phyloP scores from a whole-genome alignment of 2,329 filamentous ascomycete species.

The Colletotrichum sp. region DNA sequence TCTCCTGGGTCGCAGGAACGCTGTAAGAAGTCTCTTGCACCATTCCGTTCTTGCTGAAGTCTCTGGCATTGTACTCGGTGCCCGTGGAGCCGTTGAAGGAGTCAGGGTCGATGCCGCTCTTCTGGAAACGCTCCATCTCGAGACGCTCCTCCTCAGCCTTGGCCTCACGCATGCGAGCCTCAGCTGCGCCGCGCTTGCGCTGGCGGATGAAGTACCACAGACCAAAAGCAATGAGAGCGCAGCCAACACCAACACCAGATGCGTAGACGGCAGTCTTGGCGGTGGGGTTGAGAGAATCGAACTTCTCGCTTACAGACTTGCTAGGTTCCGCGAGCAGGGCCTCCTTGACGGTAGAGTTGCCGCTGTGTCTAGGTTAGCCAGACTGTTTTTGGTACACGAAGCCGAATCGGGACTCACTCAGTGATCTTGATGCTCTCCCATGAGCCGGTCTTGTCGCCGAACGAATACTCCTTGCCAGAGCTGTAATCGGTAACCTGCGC shows the following conservation, averaged over 20 bases:
- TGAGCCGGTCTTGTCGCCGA: constrained; percentile 63
- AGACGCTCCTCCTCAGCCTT: constrained; percentile 51
- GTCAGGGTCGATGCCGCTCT: constrained; percentile 54
- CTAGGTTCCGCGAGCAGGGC: constrained; percentile 45
- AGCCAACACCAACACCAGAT: constrained; percentile 49
- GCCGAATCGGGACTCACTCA: neutral
- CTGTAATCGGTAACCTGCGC: constrained; percentile 61
- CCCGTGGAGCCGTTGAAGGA: constrained; percentile 40
- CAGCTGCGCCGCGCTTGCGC: constrained; percentile 54
- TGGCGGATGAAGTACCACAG: constrained; percentile 62
- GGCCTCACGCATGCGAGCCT: constrained; percentile 53
- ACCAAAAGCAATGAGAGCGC: constrained; percentile 43
- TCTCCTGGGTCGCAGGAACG: constrained; percentile 34
- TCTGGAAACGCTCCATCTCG: constrained; percentile 56
- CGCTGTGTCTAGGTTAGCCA: constrained; percentile 40
- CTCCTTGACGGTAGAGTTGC: constrained; percentile 61
- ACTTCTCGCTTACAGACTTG: constrained; percentile 57
- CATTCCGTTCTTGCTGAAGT: constrained; percentile 31
- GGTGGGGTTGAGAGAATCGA: constrained; percentile 52
- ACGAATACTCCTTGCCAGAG: constrained; percentile 70
- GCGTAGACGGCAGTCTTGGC: constrained; percentile 61
- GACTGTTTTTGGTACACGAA: neutral
- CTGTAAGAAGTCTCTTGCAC: constrained; percentile 34
- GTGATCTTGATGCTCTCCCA: constrained; percentile 68
- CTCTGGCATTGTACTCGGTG: constrained; percentile 41